phyloP scores from a whole-genome alignment of 495 filamentous ascomycete species.

The Penicillium paxilli region DNA sequence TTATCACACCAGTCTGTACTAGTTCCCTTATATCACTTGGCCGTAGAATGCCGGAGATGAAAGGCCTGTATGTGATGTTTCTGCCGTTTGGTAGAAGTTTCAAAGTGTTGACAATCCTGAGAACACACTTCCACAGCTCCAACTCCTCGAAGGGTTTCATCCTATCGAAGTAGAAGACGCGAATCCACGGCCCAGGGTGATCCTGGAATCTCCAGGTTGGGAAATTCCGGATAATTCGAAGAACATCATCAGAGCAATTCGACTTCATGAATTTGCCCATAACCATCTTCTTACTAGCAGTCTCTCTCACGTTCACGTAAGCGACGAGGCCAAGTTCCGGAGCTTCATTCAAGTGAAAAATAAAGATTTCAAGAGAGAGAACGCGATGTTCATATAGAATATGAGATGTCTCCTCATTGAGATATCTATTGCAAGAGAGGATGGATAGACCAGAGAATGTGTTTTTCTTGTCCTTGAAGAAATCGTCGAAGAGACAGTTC shows the following conservation, averaged over 20 bases:
- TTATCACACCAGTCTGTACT: background rate
- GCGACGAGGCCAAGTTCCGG: no score
- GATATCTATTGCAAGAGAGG: background rate
- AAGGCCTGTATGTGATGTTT: constrained; percentile 1
- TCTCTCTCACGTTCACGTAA: no score
- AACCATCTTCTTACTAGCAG: background rate
- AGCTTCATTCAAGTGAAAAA: background rate
- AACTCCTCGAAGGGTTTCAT: background rate
- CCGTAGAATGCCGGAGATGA: background rate
- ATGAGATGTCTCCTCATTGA: constrained; percentile 4
- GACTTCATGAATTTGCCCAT: background rate
- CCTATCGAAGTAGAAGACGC: background rate
- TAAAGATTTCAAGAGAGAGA: background rate
- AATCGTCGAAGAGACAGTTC: constrained; percentile 2
- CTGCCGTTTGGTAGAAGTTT: constrained; percentile 1
- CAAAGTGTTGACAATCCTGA: constrained; percentile 2
- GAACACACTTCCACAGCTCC: background rate
- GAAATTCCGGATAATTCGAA: constrained; percentile 2
- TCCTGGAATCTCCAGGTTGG: background rate
- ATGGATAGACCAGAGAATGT: background rate
- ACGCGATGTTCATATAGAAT: constrained; percentile 1
- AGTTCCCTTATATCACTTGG: background rate
- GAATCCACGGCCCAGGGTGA: background rate
- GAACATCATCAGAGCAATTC: background rate
- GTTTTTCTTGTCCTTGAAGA: background rate